Conservation (phyloP, 2,329 filamentous ascomycete genomes). For the Cercospora sojina region DNA sequence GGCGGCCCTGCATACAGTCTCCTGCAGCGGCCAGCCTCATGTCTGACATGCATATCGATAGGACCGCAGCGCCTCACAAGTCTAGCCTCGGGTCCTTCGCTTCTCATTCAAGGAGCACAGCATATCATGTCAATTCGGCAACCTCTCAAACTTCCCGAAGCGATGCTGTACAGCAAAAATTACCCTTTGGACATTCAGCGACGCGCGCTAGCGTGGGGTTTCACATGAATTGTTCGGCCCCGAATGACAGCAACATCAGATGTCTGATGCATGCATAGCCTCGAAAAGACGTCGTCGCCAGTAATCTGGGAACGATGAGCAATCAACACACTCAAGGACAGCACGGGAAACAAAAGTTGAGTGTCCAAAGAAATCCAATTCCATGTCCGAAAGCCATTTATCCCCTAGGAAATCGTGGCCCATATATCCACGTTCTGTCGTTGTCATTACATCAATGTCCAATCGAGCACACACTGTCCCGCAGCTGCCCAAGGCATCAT, state of each 20-base stretch:
- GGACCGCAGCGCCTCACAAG: background rate
- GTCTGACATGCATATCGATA: background rate
- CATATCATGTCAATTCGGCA: background rate
- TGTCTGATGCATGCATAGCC: too few relatives aligned
- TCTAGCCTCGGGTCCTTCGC: background rate
- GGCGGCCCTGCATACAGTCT: background rate
- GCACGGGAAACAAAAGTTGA: background rate
- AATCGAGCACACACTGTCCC: background rate
- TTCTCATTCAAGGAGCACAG: background rate
- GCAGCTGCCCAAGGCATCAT: background rate
- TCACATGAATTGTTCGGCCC: background rate
- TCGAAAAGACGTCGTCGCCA: too few relatives aligned
- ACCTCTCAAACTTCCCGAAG: too few relatives aligned
- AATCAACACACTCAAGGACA: background rate
- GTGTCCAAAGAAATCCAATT: background rate
- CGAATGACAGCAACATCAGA: too few relatives aligned
- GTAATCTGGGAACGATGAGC: background rate
- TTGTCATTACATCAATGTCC: background rate
- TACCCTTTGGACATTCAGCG: background rate
- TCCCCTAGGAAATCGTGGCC: background rate
- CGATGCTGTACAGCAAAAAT: background rate
- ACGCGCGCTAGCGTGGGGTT: background rate
- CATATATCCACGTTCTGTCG: background rate
- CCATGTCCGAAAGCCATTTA: background rate
- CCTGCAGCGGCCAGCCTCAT: background rate